These are phyloP conservation scores for Trichophyton rubrum DNA, from an alignment of 2,329 filamentous ascomycete species.

Conservation along the genomic window DNA sequence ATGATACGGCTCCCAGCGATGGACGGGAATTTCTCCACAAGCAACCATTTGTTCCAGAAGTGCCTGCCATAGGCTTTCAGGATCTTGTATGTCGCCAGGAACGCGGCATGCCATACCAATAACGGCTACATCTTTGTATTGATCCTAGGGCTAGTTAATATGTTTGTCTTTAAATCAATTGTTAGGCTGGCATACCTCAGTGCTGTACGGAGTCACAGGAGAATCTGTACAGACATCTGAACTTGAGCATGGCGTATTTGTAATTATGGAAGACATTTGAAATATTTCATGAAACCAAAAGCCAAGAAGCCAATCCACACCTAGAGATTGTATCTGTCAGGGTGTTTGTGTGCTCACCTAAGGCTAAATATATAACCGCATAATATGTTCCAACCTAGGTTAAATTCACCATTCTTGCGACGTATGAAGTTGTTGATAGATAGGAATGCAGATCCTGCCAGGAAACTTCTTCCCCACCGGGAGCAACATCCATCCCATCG, in stretches of 20 bases:
- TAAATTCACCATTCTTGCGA: neutral
- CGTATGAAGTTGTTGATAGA: neutral
- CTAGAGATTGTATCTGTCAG: neutral
- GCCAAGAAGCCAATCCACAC: neutral
- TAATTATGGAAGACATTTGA: neutral
- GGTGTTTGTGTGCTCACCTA: neutral
- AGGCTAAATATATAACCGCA: neutral
- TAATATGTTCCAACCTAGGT: neutral
- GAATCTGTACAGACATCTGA: neutral
- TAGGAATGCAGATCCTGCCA: neutral
- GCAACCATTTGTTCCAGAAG: neutral
- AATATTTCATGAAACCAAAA: neutral
- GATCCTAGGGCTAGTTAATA: neutral
- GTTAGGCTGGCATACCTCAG: neutral
- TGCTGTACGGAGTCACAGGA: neutral
- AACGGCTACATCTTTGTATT: neutral
- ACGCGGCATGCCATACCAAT: conserved; percentile 3
- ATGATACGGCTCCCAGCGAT: neutral
- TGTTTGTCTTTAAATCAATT: neutral
- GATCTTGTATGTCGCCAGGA: neutral
- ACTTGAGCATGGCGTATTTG: neutral
- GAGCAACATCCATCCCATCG: neutral
- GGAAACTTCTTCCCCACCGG: neutral
- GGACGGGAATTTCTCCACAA: neutral
- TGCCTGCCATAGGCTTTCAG: conserved; percentile 1